Evolutionary conservation across 2,329 filamentous ascomycete species (phyloP).

Genomic region (Thermothelomyces thermophilus): DNA sequence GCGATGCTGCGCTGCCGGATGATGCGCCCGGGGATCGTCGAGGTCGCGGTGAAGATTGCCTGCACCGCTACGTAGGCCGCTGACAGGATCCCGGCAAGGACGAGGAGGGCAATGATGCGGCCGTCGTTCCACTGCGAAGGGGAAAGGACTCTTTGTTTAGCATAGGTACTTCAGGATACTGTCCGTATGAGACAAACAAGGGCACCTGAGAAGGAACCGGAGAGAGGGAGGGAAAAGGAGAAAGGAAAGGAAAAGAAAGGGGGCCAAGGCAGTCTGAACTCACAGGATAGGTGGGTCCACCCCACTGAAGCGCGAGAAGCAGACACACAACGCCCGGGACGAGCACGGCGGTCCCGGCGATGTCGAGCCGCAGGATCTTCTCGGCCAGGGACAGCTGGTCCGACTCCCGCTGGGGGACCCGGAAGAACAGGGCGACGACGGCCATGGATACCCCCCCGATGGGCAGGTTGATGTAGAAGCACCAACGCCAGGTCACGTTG

Average conservation of each 20-base stretch:
- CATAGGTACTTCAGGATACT: neutral
- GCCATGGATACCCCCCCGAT: slow-evolving; percentile 32
- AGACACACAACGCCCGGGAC: slow-evolving; percentile 22
- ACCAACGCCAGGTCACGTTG: slow-evolving; percentile 35
- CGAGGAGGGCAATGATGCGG: slow-evolving; percentile 37
- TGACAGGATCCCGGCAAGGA: slow-evolving; percentile 23
- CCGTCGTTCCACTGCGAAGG: slow-evolving; percentile 34
- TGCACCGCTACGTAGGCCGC: slow-evolving; percentile 32
- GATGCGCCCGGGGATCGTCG: slow-evolving; percentile 39
- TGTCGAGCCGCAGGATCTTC: slow-evolving; percentile 24
- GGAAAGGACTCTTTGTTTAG: slow-evolving; percentile 15
- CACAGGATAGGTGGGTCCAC: slow-evolving; percentile 19
- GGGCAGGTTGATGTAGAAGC: slow-evolving; percentile 39
- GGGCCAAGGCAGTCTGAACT: too few species aligned
- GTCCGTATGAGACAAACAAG: too few species aligned
- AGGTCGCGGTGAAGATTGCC: slow-evolving; percentile 28
- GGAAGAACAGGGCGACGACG: slow-evolving; percentile 17
- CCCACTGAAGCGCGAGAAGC: slow-evolving; percentile 25
- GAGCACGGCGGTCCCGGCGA: slow-evolving; percentile 16
- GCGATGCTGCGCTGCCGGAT: slow-evolving; percentile 34
- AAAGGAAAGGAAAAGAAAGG: too few species aligned
- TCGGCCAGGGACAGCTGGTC: slow-evolving; percentile 14
- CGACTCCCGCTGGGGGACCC: slow-evolving; percentile 17
- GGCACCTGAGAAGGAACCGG: too few species aligned
- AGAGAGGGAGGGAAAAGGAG: neutral